Evolutionary conservation across 1,284 basidiomycete genomes (phyloP), one percentile per base, ranked within the genome.

Genomic region (Puccinia horiana): DNA sequence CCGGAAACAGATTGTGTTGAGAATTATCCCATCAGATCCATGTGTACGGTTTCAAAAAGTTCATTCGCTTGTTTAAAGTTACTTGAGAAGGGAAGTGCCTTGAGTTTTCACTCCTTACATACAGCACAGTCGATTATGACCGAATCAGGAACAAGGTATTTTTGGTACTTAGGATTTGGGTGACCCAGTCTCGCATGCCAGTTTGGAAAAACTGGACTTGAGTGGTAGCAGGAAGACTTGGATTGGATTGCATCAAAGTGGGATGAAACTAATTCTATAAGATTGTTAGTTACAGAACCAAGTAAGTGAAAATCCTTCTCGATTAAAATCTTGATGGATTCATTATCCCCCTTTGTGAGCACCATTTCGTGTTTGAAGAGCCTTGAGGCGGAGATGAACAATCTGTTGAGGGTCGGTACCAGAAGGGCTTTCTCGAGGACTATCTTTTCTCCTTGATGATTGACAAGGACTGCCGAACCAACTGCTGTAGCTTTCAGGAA

Each of bases 31-130:
- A 23, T 11, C 11, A 74, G 44, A 35, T 74, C 72, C 16, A 29
- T 47, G 47, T 74, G 72, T 8, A 74, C 40, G 8, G n/a, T 20
- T n/a, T 74, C 72, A 49, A 74, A 44, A 44, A 29, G 14, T n/a
- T 47, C 9, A 11, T 8, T 9, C 11, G 32, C 42, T 32, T 20
- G 14, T 63, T 20, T 63, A 26, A 63, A 63, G 18, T 63, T 12
- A 52, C 49, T 52, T 52, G 49, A 52, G 49, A 52, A 52, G 49
- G 49, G 49, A 12, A 12, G 12, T 23, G 49, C 49, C 23, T 52
- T 52, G 12, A 23, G 12, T 23, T 52, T 52, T 12, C 49, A 52
- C 23, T 12, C 12, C 23, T 12, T 12, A 52, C 49, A 52, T 23
- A 52, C 49, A 12, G 12, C 49, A 52, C 12, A 52, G 12, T 52